phyloP scores from a whole-genome alignment of 2,329 filamentous ascomycete genomes.

The Sphaerulina populicola region DNA sequence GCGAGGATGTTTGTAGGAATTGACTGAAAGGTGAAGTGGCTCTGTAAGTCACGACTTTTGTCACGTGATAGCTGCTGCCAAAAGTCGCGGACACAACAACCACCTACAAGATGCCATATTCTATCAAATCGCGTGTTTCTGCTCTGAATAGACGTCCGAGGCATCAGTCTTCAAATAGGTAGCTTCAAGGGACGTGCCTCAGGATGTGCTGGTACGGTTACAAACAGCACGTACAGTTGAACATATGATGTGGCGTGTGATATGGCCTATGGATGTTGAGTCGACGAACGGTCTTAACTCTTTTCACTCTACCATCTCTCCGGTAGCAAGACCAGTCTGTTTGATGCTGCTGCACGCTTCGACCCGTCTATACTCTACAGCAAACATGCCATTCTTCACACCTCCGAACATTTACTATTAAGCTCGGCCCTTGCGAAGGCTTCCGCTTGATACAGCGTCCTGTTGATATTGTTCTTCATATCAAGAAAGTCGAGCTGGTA shows the following conservation, averaged over 20 bases:
- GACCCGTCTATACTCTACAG: not conserved
- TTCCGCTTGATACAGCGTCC: not conserved
- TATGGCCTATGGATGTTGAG: too few species aligned
- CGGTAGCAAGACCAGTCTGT: not conserved
- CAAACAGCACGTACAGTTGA: not conserved
- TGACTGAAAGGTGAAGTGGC: not conserved
- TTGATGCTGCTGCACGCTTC: not conserved
- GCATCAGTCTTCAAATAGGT: too few species aligned
- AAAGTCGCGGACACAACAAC: not conserved
- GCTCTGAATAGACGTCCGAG: not conserved
- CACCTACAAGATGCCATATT: not conserved
- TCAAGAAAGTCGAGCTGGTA: not conserved
- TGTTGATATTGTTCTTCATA: not conserved
- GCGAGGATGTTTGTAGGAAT: not conserved
- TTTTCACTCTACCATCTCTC: not conserved
- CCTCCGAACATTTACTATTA: not conserved
- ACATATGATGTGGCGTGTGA: not conserved
- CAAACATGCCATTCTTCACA: conserved; percentile 1
- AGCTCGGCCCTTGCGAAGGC: not conserved
- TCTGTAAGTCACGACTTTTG: not conserved
- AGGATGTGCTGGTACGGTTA: not conserved
- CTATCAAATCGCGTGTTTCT: not conserved
- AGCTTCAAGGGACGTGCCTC: not conserved
- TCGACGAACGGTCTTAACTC: not conserved
- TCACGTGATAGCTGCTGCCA: not conserved